These are phyloP conservation scores for Blastocystis sp. DNA, from an alignment of 352 stramenopile genomes.

Conservation along the genomic window DNA sequence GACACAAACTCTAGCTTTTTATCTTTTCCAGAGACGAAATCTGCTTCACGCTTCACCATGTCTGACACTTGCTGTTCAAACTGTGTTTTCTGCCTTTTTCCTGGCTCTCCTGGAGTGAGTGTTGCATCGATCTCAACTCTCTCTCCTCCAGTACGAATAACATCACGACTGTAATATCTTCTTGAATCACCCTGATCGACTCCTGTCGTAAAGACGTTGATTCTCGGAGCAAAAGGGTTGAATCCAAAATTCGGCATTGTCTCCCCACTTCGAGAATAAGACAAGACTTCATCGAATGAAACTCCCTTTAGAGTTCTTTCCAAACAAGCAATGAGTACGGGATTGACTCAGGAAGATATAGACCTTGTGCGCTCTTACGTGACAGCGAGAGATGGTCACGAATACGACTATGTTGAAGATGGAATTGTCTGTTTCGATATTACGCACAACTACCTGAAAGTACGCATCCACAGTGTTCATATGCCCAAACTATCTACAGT, in stretches of 20 bases:
- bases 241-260: slow-evolving; percentile 62
- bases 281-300: neutral
- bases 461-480: slow-evolving; percentile 91
- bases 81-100: slow-evolving; percentile 5
- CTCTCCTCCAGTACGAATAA: slow-evolving; percentile 54
- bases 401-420: slow-evolving; percentile 78
- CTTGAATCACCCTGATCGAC: slow-evolving; percentile 41
- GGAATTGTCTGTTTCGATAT: slow-evolving; percentile 87
- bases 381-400: slow-evolving; percentile 75
- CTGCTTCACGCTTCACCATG: neutral
- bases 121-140: slow-evolving; percentile 28
- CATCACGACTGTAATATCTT: slow-evolving; percentile 61
- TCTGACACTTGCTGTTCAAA: slow-evolving; percentile 18
- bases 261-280: neutral
- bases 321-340: slow-evolving; percentile 1
- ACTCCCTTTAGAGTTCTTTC: neutral
- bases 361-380: slow-evolving; percentile 72
- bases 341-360: slow-evolving; percentile 36
- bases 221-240: slow-evolving; percentile 40
- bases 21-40: slow-evolving; percentile 20
- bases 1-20: slow-evolving; percentile 49
- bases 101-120: slow-evolving; percentile 52
- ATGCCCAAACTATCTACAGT: slow-evolving; percentile 14
- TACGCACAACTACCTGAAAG: slow-evolving; percentile 91
- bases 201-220: slow-evolving; percentile 57